Conservation (phyloP, 257 asterid genomes). For the Nicotiana otophora region DNA sequence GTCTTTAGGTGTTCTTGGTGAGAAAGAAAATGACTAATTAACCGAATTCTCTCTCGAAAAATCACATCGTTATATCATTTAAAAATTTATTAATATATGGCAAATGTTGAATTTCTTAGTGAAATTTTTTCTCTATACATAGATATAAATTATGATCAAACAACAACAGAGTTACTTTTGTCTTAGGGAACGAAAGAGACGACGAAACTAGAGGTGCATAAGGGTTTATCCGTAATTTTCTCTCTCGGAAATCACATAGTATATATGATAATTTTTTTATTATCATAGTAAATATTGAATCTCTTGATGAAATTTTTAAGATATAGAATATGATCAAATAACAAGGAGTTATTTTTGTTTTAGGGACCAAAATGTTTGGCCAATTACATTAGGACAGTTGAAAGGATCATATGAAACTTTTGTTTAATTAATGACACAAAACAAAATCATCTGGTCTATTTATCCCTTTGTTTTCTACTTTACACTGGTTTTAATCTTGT, state of each 20-base stretch:
- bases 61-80: no score
- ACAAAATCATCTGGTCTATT: background rate
- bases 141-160: background rate
- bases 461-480: background rate
- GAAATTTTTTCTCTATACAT: no score
- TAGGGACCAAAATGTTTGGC: background rate
- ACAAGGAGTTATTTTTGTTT: background rate
- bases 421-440: background rate
- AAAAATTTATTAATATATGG: no score
- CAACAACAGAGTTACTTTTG: background rate
- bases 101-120: no score
- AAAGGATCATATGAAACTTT: background rate
- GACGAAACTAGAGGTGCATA: no score
- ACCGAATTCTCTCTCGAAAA: background rate
- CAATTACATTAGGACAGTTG: constrained; percentile 14
- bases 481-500: background rate
- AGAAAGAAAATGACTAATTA: constrained; percentile 18
- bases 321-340: no score
- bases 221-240: no score
- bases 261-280: no score
- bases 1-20: background rate
- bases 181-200: background rate
- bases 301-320: no score
- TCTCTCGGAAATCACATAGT: no score
- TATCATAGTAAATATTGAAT: no score